Evolutionary conservation across 1,284 basidiomycete genomes (phyloP), one percentile per base, ranked within the genome.

Genomic region (Sporisorium iseilematis-ciliati): DNA sequence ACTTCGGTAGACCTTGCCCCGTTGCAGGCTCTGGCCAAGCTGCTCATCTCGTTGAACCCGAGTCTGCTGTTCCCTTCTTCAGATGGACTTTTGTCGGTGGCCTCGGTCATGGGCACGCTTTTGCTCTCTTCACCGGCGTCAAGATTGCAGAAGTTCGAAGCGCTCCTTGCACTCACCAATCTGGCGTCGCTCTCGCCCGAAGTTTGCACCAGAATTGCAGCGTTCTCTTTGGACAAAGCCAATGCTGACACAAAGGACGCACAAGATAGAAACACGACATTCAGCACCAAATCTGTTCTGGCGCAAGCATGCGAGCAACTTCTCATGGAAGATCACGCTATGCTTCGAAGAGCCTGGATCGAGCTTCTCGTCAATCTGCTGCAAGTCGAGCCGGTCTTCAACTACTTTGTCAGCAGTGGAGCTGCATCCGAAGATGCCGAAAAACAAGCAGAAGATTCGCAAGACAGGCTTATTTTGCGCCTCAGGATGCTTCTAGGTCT

Each of bases 351-450:
- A 63, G 95, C 96, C 0, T 91, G 94, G 0, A 91, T 91, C 57
- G 94, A 99, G 86, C 89, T 98, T n/a, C 87, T 95, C 2, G 98
- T 95, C 88, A 99, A 99, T 85, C 88, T 99, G 26, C 89, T 94
- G 46, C 90, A 88, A 14, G 92, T 91, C 23, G 91, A 94, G 50
- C 86, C 88, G 1, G 90, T 92, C 7, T 65, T 58, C 20, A n/a
- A 16, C 18, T 71, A 62, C 41, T 65, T 71, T 43, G 51, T 62
- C 18, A 43, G 40, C 11, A 38, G 25, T 6, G 23, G 26, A 8
- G 18, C 61, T n/a, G 4, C 26, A n/a, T 18, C 42, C 20, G 16
- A 20, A 12, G 42, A 8, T 1, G 20, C 26, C 14, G 29, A 42
- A 25, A 25, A 26, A 11, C 10, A 25, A 3, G 18, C 43, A n/a